phyloP scores from a whole-genome alignment of 208 protist species.

The Crithidia sp. region DNA sequence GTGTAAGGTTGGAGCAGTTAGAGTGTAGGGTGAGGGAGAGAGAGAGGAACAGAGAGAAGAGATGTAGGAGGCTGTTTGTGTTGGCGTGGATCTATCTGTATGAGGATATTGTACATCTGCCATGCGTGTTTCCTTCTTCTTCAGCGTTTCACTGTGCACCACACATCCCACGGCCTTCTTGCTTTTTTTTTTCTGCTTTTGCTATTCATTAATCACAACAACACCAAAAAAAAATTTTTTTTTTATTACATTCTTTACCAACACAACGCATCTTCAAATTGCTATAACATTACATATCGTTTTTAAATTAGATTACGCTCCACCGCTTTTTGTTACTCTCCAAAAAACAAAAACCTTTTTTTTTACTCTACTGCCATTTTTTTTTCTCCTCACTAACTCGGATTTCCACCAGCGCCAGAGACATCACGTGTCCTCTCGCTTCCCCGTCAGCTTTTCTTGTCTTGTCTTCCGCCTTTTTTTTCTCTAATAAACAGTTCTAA shows the following conservation, averaged over 20 bases:
- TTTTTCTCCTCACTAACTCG: background rate
- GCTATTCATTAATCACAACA: background rate
- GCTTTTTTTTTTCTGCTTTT: background rate
- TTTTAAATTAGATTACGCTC: no score
- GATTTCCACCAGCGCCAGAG: background rate
- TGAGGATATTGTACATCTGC: background rate
- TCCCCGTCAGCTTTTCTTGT: constrained; percentile 4
- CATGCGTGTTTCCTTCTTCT: no score
- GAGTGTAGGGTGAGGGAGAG: no score
- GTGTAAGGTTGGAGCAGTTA: no score
- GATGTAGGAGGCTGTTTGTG: background rate
- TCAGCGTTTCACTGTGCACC: no score
- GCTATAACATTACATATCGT: no score
- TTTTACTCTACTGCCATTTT: background rate
- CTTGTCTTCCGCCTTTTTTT: constrained; percentile 15
- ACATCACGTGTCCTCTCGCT: background rate
- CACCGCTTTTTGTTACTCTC: no score
- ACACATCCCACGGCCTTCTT: background rate
- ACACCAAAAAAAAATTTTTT: background rate
- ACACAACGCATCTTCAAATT: no score
- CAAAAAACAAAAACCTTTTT: no score
- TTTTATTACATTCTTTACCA: background rate
- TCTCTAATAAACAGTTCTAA: constrained; percentile 9
- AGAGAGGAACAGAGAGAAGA: background rate
- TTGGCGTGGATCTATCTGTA: background rate